Conservation (phyloP, 2,329 filamentous ascomycete genomes). For the Calonectria multiphialidica region DNA sequence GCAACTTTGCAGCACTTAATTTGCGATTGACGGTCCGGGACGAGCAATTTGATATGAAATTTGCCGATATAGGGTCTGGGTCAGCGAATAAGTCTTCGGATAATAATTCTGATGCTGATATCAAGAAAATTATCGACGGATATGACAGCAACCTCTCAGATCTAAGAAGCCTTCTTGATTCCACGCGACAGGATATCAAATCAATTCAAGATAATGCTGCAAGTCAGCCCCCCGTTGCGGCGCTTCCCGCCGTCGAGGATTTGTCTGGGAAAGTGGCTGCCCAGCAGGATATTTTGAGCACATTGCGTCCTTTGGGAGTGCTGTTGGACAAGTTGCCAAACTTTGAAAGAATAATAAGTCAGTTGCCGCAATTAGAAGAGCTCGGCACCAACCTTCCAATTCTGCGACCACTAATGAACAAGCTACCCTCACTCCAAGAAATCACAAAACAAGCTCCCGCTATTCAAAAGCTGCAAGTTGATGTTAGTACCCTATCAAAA, state of each 20-base stretch:
- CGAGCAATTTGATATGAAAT: slow-evolving; percentile 11
- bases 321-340: not conserved
- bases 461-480: not conserved
- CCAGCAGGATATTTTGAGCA: not conserved
- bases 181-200: not conserved
- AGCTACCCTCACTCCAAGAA: not conserved
- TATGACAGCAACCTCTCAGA: slow-evolving; percentile 11
- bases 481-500: not conserved
- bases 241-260: not conserved
- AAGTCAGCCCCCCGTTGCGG: not conserved
- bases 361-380: not conserved
- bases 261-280: not conserved
- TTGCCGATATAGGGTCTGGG: not conserved
- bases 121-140: slow-evolving; percentile 11
- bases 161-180: not conserved
- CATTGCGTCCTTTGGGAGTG: not conserved
- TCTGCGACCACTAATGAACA: not conserved
- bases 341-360: not conserved
- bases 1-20: slow-evolving; percentile 12
- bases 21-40: slow-evolving; percentile 11
- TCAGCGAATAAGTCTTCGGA: not conserved
- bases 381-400: not conserved
- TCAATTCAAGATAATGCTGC: not conserved
- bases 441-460: not conserved
- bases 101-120: not conserved